A percentile compares a stretch with the other conserved stretches of the same genome.
Conservation (phyloP, 768 basidiomycete species). For the Stropharia rugosoannulata region DNA sequence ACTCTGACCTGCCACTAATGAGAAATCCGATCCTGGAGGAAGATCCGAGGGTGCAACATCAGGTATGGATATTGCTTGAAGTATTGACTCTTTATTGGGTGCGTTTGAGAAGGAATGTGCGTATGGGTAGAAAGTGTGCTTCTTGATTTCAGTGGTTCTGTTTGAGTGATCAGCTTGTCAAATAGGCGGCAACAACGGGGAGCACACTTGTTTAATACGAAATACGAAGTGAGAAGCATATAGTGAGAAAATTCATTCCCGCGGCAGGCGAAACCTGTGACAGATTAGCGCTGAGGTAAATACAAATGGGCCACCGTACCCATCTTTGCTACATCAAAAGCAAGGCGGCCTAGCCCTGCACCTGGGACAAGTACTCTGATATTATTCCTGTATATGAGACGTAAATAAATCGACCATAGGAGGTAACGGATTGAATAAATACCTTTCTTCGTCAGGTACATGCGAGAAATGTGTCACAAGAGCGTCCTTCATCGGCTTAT, state of each 20-base stretch:
- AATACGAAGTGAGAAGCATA: conserved; percentile 89
- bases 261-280: conserved; percentile 82
- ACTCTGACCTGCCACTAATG: conserved; percentile 76
- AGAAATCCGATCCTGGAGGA: conserved; percentile 66
- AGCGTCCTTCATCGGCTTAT: conserved; percentile 79
- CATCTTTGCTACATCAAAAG: conserved; percentile 82
- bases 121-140: conserved; percentile 84
- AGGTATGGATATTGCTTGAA: conserved; percentile 72
- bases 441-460: conserved; percentile 57
- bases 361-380: conserved; percentile 87
- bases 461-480: conserved; percentile 63
- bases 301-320: conserved; percentile 42
- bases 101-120: conserved; percentile 92
- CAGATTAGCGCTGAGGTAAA: conserved; percentile 12
- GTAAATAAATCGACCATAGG: conserved; percentile 5
- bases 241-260: conserved; percentile 96
- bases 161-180: conserved; percentile 3
- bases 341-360: conserved; percentile 83
- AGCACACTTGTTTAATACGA: conserved; percentile 80
- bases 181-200: neutral
- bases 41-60: conserved; percentile 81
- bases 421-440: conserved; percentile 5
- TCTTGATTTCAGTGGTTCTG: conserved; percentile 63
- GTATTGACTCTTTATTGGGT: conserved; percentile 53
- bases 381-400: conserved; percentile 38